phyloP scores from a whole-genome alignment of 2,329 filamentous ascomycete species.

The Purpureocillium lavendulum region DNA sequence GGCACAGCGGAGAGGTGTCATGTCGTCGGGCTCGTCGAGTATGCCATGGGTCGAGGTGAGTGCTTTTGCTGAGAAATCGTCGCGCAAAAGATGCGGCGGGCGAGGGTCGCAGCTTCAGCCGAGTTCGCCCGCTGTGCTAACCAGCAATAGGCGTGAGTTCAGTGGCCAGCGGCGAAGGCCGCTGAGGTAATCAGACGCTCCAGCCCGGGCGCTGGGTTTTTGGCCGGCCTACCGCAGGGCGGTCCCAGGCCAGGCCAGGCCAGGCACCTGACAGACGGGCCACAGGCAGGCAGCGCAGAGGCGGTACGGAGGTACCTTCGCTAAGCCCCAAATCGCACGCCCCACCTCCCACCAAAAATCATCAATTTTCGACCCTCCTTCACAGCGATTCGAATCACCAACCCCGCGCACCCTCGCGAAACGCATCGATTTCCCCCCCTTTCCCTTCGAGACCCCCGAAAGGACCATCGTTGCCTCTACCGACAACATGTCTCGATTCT shows the following conservation, averaged over 20 bases:
- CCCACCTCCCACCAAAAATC: slow-evolving; percentile 35
- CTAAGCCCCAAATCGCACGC: slow-evolving; percentile 29
- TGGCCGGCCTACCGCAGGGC: too few species aligned
- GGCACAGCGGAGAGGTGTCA: slow-evolving; percentile 28
- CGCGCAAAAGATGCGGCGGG: not conserved
- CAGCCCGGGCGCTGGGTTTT: too few species aligned
- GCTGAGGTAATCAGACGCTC: slow-evolving; percentile 5
- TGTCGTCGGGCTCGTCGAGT: slow-evolving; percentile 8
- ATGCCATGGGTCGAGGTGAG: slow-evolving; percentile 3
- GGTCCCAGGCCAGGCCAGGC: too few species aligned
- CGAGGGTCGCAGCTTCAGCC: slow-evolving; percentile 1
- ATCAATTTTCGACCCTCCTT: slow-evolving; percentile 28
- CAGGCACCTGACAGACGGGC: too few species aligned
- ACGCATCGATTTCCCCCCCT: slow-evolving; percentile 7
- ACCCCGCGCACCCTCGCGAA: slow-evolving; percentile 28
- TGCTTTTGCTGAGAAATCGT: slow-evolving; percentile 8
- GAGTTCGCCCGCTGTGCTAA: slow-evolving; percentile 1
- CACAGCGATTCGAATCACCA: slow-evolving; percentile 15
- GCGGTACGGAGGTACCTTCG: slow-evolving; percentile 12
- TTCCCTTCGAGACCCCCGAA: slow-evolving; percentile 5
- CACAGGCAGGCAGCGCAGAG: not conserved
- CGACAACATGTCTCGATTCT: slow-evolving; percentile 85
- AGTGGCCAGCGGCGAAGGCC: slow-evolving; percentile 1
- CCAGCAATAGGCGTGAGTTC: slow-evolving; percentile 1
- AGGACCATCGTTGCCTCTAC: too few species aligned